A percentile compares a stretch with the other conserved stretches of the same genome.
phyloP scores from a whole-genome alignment of 2,329 filamentous ascomycete species.

The Decorospora gaudefroyi region DNA sequence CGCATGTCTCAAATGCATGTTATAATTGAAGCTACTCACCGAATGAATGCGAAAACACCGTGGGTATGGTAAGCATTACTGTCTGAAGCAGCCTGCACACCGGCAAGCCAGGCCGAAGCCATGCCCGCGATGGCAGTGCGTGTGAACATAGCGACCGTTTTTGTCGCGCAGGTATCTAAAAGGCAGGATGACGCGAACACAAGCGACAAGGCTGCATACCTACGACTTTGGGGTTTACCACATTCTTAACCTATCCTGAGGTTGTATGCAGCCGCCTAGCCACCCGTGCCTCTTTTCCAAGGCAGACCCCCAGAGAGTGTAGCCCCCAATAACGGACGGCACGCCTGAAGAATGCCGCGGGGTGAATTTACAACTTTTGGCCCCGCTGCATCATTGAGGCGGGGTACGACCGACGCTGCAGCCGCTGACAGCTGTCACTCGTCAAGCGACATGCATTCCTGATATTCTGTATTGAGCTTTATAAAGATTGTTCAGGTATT shows the following conservation, averaged over 20 bases:
- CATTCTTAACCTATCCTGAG: constrained; percentile 15
- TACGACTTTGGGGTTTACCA: constrained; percentile 2
- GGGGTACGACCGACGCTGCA: constrained; percentile 6
- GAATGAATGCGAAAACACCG: constrained; percentile 59
- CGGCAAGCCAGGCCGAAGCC: constrained; percentile 32
- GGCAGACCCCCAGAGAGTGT: too few species aligned
- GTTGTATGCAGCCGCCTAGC: constrained; percentile 7
- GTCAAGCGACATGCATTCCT: too few species aligned
- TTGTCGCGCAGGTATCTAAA: constrained; percentile 11
- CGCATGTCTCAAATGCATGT: too few species aligned
- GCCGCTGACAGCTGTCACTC: too few species aligned
- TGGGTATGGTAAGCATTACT: constrained; percentile 44
- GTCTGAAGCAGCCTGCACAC: constrained; percentile 18
- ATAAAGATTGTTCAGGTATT: too few species aligned
- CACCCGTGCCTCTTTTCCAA: constrained; percentile 3
- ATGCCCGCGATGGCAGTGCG: constrained; percentile 28
- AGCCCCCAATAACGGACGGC: constrained; percentile 12
- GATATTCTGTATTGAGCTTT: too few species aligned
- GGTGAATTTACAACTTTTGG: constrained; percentile 3
- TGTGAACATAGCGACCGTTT: constrained; percentile 32
- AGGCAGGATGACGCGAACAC: constrained; percentile 7
- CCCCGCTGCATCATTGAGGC: constrained; percentile 6
- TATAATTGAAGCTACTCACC: too few species aligned
- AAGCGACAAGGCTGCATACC: constrained; percentile 14
- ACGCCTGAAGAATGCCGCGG: constrained; percentile 5